Evolutionary conservation across 176 grass and related monocot genomes (phyloP), one percentile per base, ranked within the genome.

Genomic region (Puccinellia tenuiflora): DNA sequence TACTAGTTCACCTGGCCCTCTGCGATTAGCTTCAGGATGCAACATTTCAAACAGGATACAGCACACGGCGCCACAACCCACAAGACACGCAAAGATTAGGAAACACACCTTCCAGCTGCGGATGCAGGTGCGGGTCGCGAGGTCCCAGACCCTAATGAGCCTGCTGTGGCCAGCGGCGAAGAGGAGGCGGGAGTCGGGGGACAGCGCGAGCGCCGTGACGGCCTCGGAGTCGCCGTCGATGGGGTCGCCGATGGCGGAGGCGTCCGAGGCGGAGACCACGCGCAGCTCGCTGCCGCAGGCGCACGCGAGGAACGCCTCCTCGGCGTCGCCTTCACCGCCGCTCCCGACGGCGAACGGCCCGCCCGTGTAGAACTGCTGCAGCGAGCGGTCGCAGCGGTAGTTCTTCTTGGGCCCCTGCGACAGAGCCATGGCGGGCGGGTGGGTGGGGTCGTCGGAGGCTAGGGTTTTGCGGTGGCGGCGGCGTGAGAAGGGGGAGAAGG

Each of bases 341-440:
- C 84, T 77, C 40, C 92, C 91, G 64, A 94, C 82, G 29, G 88
- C 95, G 65, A 90, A 94, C 21, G 95, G 86, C 11, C 95, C 92
- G 15, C 95, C 95, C 6, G 87, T 86, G 51, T 94, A 98, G 84
- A 98, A 98, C 87, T 95, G 96, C 87, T 95, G 92, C 68, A 98
- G 73, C 15, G 92, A 98, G 48, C 82, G 79, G 42, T 89, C 81
- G 57, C 82, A 84, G 54, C 92, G 88, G 88, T 98, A 98, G 88
- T 88, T 98, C 78, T 75, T 85, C 88, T 93, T 98, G 1, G 87
- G 25, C 0, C 18, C 28, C 26, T 79, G 81, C 6, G 84, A 54
- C 12, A 78, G 42, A 20, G 79, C 79, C 84, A 90, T 90, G 5
- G 52, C 70, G 71, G 3, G 5, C 20, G 3, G 18, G 64, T 39